Conservation (phyloP, 345 rosid species). For the Gossypium longicalyx region DNA sequence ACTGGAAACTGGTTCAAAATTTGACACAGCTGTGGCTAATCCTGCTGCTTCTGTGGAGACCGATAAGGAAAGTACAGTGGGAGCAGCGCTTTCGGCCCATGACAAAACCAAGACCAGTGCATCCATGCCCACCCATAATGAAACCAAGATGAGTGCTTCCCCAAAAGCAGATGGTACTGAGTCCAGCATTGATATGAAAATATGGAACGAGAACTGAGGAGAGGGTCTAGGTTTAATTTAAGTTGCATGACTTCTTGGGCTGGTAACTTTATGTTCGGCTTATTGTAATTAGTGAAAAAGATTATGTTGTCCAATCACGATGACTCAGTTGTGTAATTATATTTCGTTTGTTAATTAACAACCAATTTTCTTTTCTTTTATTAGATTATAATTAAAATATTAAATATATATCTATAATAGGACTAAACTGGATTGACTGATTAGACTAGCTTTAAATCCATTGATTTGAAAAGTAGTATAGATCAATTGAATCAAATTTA, state of each 20-base stretch:
- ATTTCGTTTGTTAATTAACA: background rate
- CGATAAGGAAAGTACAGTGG: background rate
- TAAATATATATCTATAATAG: too few species aligned
- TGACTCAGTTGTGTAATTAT: background rate
- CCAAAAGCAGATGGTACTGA: constrained; percentile 9
- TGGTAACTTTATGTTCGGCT: background rate
- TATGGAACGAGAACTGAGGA: background rate
- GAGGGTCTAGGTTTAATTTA: background rate
- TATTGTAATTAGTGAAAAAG: constrained; percentile 5
- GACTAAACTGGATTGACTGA: too few species aligned
- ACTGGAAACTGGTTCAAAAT: constrained; percentile 31
- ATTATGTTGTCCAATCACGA: background rate
- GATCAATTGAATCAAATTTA: too few species aligned
- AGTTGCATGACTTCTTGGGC: background rate
- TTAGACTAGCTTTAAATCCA: too few species aligned
- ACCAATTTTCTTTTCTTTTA: background rate
- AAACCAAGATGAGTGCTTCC: constrained; percentile 16
- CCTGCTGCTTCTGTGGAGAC: background rate
- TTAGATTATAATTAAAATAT: too few species aligned
- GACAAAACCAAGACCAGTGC: constrained; percentile 3
- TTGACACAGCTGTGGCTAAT: background rate
- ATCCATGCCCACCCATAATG: background rate
- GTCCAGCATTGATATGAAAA: constrained; percentile 15
- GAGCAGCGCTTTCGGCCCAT: background rate
- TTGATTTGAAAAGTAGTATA: fast-evolving